These are phyloP conservation scores for Eucalyptus coolabah DNA, from an alignment of 345 rosid genomes.

Conservation along the genomic window DNA sequence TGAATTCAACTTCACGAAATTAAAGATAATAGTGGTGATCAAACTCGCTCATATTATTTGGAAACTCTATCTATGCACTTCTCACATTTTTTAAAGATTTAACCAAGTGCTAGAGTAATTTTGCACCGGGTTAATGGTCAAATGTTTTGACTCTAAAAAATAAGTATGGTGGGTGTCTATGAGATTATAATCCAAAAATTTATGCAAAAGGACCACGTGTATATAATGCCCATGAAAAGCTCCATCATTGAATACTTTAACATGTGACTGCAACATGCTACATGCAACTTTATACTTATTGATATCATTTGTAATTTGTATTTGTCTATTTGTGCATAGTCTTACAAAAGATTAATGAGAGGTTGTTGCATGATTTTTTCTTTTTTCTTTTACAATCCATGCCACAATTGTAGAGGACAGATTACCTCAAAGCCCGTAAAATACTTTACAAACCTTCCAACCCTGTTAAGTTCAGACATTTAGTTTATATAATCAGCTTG, in stretches of 20 bases:
- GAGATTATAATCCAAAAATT: too few species aligned
- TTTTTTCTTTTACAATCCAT: neutral
- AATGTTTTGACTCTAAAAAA: accelerated
- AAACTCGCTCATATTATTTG: neutral
- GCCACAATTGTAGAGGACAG: too few species aligned
- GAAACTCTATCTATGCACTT: too few species aligned
- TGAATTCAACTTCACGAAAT: too few species aligned
- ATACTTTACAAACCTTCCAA: neutral
- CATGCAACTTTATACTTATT: neutral
- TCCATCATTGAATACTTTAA: too few species aligned
- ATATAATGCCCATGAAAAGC: too few species aligned
- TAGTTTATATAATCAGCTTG: neutral
- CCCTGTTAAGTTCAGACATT: neutral
- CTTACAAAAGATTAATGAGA: neutral
- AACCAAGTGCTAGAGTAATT: neutral
- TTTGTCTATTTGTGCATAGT: too few species aligned
- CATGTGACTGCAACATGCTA: neutral
- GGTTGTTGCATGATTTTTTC: neutral
- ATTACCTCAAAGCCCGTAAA: neutral
- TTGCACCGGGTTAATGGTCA: accelerated
- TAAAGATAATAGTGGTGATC: neutral
- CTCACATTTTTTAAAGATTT: neutral
- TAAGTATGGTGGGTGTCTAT: neutral
- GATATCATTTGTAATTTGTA: neutral
- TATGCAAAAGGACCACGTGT: too few species aligned